Evolutionary conservation across 495 filamentous ascomycete genomes (phyloP).

Genomic region (Aspergillus taichungensis): DNA sequence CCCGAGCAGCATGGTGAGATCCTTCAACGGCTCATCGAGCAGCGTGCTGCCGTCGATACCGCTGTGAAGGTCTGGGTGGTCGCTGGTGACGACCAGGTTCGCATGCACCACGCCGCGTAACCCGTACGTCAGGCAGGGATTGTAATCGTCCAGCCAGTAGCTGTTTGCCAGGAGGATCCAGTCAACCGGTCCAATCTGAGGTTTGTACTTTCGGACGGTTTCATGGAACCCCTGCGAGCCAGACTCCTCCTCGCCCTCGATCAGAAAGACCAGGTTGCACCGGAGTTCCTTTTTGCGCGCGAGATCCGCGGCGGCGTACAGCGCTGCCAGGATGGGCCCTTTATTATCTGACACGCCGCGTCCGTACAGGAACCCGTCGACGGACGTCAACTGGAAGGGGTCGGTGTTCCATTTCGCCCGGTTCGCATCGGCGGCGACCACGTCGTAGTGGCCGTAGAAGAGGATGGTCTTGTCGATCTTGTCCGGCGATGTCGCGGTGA

Average conservation of each 20-base stretch:
- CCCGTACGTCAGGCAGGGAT: slow-evolving; percentile 92
- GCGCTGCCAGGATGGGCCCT: slow-evolving; percentile 82
- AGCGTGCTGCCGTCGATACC: slow-evolving; percentile 88
- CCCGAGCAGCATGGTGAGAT: slow-evolving; percentile 71
- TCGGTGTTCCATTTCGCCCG: slow-evolving; percentile 71
- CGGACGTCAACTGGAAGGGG: slow-evolving; percentile 75
- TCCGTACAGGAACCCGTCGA: slow-evolving; percentile 93
- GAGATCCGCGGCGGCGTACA: slow-evolving; percentile 87
- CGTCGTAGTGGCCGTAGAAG: slow-evolving; percentile 98
- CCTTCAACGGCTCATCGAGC: slow-evolving; percentile 83
- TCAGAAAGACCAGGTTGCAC: slow-evolving; percentile 83
- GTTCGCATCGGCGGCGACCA: slow-evolving; percentile 84
- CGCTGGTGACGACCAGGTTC: slow-evolving; percentile 75
- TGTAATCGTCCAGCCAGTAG: slow-evolving; percentile 95
- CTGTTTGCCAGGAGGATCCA: slow-evolving; percentile 94
- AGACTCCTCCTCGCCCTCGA: slow-evolving; percentile 95
- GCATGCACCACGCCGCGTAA: slow-evolving; percentile 92
- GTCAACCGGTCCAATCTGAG: slow-evolving; percentile 80
- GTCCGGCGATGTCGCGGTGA: slow-evolving; percentile 48
- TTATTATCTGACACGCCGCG: slow-evolving; percentile 96
- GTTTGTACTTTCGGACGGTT: slow-evolving; percentile 66
- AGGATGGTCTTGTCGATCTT: slow-evolving; percentile 76
- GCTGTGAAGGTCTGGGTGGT: slow-evolving; percentile 83
- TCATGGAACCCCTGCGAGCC: slow-evolving; percentile 83
- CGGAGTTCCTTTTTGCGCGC: slow-evolving; percentile 66